phyloP scores from a whole-genome alignment of 2,329 filamentous ascomycete genomes.

The Ceratocystis alfenasii region DNA sequence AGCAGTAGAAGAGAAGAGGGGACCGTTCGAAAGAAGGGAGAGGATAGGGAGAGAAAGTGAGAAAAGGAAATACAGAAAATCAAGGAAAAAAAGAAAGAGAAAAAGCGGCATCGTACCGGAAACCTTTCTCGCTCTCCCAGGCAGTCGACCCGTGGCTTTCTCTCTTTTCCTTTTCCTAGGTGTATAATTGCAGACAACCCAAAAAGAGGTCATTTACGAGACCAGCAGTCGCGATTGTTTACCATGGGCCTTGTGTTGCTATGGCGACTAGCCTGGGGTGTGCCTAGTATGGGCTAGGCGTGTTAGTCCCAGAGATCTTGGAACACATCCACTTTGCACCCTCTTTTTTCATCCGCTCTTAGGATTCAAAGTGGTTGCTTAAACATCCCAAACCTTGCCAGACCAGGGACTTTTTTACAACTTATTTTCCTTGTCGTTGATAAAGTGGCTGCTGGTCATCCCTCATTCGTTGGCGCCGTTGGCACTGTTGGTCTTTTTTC shows the following conservation, averaged over 20 bases:
- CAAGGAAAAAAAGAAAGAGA: not conserved
- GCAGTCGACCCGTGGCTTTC: not conserved
- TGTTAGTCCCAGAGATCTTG: constrained; percentile 10
- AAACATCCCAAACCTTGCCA: not conserved
- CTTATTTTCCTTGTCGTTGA: too few species aligned
- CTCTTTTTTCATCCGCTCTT: constrained; percentile 1
- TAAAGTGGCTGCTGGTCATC: too few species aligned
- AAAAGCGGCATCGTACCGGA: not conserved
- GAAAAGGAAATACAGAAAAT: not conserved
- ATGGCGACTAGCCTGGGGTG: constrained; percentile 8
- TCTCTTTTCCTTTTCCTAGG: constrained; percentile 10
- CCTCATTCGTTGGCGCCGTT: too few species aligned
- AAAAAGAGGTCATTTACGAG: constrained; percentile 6
- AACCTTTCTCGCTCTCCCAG: not conserved
- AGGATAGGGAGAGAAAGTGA: not conserved
- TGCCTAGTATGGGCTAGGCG: not conserved
- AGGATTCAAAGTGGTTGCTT: constrained; percentile 3
- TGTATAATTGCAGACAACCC: constrained; percentile 10
- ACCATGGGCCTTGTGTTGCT: constrained; percentile 1
- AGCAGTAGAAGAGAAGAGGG: constrained; percentile 9
- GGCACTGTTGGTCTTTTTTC: not conserved
- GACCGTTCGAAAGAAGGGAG: constrained; percentile 3
- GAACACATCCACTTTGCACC: constrained; percentile 10
- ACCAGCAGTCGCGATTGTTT: constrained; percentile 15
- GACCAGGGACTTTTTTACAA: too few species aligned